phyloP scores from a whole-genome alignment of 345 rosid genomes.

The Geranium rotundifolium region DNA sequence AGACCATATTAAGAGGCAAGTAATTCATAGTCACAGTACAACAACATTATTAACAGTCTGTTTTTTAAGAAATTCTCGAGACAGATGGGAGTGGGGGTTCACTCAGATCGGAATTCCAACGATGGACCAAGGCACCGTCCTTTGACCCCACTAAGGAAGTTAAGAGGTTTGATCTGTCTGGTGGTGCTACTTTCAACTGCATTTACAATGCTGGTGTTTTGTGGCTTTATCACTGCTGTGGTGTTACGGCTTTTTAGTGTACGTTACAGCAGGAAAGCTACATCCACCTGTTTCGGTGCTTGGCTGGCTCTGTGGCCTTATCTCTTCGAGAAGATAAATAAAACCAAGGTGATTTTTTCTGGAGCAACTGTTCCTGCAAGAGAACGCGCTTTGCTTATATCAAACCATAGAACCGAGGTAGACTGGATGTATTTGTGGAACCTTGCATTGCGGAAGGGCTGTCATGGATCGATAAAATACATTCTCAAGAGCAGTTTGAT shows the following conservation, averaged over 20 bases:
- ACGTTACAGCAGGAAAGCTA: slow-evolving; percentile 57
- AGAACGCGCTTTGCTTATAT: slow-evolving; percentile 56
- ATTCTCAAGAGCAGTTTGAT: slow-evolving; percentile 23
- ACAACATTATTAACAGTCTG: not conserved
- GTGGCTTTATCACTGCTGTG: slow-evolving; percentile 50
- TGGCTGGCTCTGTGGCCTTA: slow-evolving; percentile 93
- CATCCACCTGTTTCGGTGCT: slow-evolving; percentile 55
- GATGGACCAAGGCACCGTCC: slow-evolving; percentile 19
- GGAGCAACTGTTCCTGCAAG: slow-evolving; percentile 63
- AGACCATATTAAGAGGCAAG: too few relatives aligned
- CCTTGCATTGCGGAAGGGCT: slow-evolving; percentile 20
- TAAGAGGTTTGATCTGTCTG: slow-evolving; percentile 60
- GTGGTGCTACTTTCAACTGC: slow-evolving; percentile 55
- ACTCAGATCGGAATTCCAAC: slow-evolving; percentile 7
- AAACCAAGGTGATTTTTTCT: slow-evolving; percentile 61
- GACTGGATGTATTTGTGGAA: slow-evolving; percentile 25
- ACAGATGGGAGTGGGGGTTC: slow-evolving; percentile 32
- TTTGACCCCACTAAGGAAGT: slow-evolving; percentile 33
- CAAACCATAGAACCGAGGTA: slow-evolving; percentile 20
- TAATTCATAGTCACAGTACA: not conserved
- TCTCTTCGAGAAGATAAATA: slow-evolving; percentile 75
- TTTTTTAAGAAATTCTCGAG: slow-evolving; percentile 2
- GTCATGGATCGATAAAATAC: slow-evolving; percentile 14
- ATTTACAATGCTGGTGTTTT: slow-evolving; percentile 67
- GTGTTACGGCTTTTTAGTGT: slow-evolving; percentile 52